phyloP scores from a whole-genome alignment of 306 rosid genomes.

The Dicorynia guianensis region DNA sequence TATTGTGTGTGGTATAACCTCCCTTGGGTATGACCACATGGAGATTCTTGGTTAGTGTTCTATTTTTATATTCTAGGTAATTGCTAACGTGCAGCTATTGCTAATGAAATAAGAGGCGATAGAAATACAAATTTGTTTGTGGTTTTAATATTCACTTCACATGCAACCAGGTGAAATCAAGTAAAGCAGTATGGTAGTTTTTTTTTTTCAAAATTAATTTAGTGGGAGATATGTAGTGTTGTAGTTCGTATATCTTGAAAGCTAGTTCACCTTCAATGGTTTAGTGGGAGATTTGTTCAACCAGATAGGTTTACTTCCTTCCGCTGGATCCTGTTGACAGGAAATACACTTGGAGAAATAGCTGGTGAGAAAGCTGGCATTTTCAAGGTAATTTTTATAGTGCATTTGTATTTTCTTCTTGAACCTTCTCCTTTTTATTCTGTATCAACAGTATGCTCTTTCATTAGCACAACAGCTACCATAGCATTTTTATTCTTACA shows the following conservation, averaged over 20 bases:
- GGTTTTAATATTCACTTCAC: constrained; percentile 22
- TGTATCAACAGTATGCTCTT: constrained; percentile 34
- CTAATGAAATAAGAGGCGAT: constrained; percentile 16
- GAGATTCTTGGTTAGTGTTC: constrained; percentile 93
- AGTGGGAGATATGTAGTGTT: constrained; percentile 18
- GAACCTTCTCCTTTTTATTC: neutral
- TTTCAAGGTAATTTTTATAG: constrained; percentile 72
- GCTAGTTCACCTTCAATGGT: too few relatives aligned
- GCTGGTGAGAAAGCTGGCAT: constrained; percentile 99
- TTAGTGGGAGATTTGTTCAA: constrained; percentile 32
- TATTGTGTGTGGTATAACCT: constrained; percentile 86
- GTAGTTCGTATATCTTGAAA: constrained; percentile 19
- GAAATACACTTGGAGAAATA: constrained; percentile 84
- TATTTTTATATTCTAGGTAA: constrained; percentile 39
- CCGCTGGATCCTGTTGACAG: constrained; percentile 52
- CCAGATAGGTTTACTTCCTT: constrained; percentile 37
- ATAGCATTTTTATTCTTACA: constrained; percentile 12
- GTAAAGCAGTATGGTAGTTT: constrained; percentile 11
- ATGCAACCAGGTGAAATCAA: neutral
- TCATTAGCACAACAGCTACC: constrained; percentile 6
- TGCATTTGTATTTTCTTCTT: constrained; percentile 1
- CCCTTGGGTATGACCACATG: constrained; percentile 99
- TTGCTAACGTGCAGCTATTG: constrained; percentile 35
- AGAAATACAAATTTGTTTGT: neutral
- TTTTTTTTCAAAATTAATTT: constrained; percentile 9